These are phyloP conservation scores for Podaxis sp. DNA, from an alignment of 768 basidiomycete species.

Conservation along the genomic window DNA sequence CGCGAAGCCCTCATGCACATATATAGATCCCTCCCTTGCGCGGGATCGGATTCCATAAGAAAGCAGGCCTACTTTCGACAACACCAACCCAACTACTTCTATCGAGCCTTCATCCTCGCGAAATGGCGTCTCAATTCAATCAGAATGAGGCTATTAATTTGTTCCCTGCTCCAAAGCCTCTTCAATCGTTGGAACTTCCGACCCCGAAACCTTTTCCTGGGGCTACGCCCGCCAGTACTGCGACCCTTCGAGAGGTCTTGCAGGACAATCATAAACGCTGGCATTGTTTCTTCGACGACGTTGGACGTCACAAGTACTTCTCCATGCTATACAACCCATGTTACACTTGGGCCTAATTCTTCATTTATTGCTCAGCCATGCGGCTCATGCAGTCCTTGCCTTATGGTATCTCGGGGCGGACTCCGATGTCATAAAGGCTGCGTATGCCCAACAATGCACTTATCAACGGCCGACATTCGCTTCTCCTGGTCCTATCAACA, in stretches of 20 bases:
- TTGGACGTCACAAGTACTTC: constrained; percentile 32
- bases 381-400: constrained; percentile 52
- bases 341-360: constrained; percentile 27
- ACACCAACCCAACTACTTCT: not conserved
- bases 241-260: constrained; percentile 34
- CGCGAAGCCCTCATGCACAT: not conserved
- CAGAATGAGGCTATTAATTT: constrained; percentile 4
- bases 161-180: constrained; percentile 1
- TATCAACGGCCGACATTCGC: constrained; percentile 32
- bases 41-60: not conserved
- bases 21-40: not conserved
- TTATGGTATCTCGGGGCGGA: constrained; percentile 59
- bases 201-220: constrained; percentile 23
- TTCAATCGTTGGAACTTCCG: constrained; percentile 1
- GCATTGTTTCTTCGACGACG: constrained; percentile 51
- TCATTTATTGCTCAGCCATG: constrained; percentile 32
- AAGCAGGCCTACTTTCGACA: not conserved
- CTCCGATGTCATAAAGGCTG: constrained; percentile 29
- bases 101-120: not conserved
- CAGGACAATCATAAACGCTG: constrained; percentile 48
- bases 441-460: constrained; percentile 30
- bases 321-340: not conserved
- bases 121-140: not conserved
- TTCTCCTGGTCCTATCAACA: constrained; percentile 42
- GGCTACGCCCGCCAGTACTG: constrained; percentile 32